Evolutionary conservation across 352 stramenopile genomes (phyloP), one percentile per base, ranked within the genome.

Genomic region (Thalassiosira exigua): DNA sequence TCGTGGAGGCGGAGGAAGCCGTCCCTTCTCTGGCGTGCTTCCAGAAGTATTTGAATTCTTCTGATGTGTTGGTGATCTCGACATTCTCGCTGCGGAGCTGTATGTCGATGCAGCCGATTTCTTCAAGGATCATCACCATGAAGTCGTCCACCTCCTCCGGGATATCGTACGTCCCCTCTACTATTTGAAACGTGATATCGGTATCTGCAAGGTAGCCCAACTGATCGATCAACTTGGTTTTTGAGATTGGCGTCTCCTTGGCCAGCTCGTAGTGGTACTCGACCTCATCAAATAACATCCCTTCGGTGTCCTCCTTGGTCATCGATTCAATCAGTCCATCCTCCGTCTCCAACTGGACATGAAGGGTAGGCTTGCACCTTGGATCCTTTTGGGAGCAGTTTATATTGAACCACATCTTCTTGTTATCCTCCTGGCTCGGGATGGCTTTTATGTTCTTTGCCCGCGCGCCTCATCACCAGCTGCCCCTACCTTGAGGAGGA

Each of bases 361-460:
- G 22, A n/a, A 50, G 26, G 27, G 41, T 22, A 3, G 32, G 1
- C 3, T 30, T 29, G 14, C 19, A 33, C 0, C 50, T 14, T 1
- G 62, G 50, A 14, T 54, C 62, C 12, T 42, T 50, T 24, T 64
- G 29, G 0, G 62, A 62, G 4, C 48, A 21, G 7, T 54, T 64
- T 7, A 72, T 72, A 33, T 54, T 42, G 12, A 42, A 72, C 62
- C 62, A 72, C 62, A 72, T 72, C 62, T 72, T 72, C 1, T 50
- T 51, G n/a, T 1, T 1, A n/a, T 1, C 24, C 30, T 71, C 60
- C 1, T 27, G 42, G 4, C 26, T 11, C 3, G 41, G 3, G 3
- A 5, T 54, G 2, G 3, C 4, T 30, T 59, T 21, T 3, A 70
- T 70, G 4, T 21, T 17, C 58, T 56, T 68, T 1, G 9, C 33